A percentile compares a stretch with the other conserved stretches of the same genome.
Evolutionary conservation across 2,329 filamentous ascomycete species (phyloP).

Genomic region (Blastomyces parvus): DNA sequence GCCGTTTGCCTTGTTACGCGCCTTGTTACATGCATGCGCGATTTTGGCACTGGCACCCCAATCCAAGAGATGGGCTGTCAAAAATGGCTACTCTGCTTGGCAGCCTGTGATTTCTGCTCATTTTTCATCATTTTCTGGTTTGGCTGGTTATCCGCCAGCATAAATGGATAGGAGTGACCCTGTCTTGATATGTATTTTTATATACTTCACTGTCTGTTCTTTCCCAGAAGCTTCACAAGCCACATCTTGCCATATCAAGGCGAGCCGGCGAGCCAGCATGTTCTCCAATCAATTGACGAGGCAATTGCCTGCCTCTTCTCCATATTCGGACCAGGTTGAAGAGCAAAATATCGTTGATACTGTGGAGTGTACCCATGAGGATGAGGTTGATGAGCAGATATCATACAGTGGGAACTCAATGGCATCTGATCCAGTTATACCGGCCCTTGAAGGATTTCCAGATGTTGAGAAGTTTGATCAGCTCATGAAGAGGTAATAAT

Average conservation of each 20-base stretch:
- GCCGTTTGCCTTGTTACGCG: background rate
- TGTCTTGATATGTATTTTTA: background rate
- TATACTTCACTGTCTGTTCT: background rate
- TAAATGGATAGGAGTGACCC: background rate
- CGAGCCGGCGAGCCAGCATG: too few relatives aligned
- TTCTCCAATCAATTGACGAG: too few relatives aligned
- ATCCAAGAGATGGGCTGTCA: background rate
- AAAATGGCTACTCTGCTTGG: background rate
- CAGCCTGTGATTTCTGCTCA: background rate
- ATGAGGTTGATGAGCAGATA: too few relatives aligned
- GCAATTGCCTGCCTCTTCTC: too few relatives aligned
- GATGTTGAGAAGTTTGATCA: constrained; percentile 38
- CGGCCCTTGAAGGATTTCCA: constrained; percentile 35
- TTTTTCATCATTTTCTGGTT: background rate
- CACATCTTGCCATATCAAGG: too few relatives aligned
- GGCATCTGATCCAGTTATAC: constrained; percentile 20
- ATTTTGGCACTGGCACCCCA: too few relatives aligned
- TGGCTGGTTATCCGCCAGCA: background rate
- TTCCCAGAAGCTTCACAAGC: background rate
- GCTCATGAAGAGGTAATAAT: constrained; percentile 35
- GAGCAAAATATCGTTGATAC: too few relatives aligned
- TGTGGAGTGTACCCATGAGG: too few relatives aligned
- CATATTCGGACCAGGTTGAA: too few relatives aligned
- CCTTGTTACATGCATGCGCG: too few relatives aligned
- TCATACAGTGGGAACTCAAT: too few relatives aligned